phyloP scores from a whole-genome alignment of 2,329 filamentous ascomycete genomes.

The Diplodia intermedia region DNA sequence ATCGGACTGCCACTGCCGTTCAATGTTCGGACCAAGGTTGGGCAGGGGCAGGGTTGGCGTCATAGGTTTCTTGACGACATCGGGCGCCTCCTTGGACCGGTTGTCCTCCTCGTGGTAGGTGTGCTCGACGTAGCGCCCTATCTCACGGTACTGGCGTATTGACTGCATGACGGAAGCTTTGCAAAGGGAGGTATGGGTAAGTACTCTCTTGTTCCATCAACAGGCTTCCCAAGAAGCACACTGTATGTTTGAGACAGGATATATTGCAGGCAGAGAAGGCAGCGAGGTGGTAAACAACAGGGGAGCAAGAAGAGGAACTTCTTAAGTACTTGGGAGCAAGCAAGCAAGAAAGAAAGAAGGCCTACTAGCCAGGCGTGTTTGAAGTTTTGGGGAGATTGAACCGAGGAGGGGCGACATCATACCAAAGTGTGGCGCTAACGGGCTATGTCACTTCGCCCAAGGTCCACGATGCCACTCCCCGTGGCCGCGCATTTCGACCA shows the following conservation, averaged over 20 bases:
- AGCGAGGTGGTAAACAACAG: background rate
- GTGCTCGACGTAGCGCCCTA: slow-evolving; percentile 24
- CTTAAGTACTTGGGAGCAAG: background rate
- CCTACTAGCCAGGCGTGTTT: slow-evolving; percentile 1
- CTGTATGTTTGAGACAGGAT: background rate
- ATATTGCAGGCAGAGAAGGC: background rate
- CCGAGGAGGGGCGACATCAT: slow-evolving; percentile 3
- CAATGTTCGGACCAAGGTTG: slow-evolving; percentile 6
- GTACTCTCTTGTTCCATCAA: slow-evolving; percentile 8
- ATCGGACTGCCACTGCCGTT: slow-evolving; percentile 7
- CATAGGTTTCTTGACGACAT: background rate
- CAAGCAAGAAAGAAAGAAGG: background rate
- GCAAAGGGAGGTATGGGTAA: background rate
- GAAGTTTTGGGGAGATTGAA: background rate
- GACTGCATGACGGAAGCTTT: slow-evolving; percentile 28
- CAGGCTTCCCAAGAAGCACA: slow-evolving; percentile 3
- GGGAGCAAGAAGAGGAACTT: background rate
- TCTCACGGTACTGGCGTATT: slow-evolving; percentile 29
- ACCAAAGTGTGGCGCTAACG: background rate
- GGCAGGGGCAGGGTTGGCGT: slow-evolving; percentile 4
- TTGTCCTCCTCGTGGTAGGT: slow-evolving; percentile 25
- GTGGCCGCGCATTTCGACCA: background rate
- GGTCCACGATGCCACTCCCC: slow-evolving; percentile 1
- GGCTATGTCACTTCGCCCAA: background rate
- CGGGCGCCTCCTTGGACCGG: slow-evolving; percentile 18